Evolutionary conservation across 2,329 filamentous ascomycete species (phyloP).

Genomic region (Sphaerulina vaccinii): DNA sequence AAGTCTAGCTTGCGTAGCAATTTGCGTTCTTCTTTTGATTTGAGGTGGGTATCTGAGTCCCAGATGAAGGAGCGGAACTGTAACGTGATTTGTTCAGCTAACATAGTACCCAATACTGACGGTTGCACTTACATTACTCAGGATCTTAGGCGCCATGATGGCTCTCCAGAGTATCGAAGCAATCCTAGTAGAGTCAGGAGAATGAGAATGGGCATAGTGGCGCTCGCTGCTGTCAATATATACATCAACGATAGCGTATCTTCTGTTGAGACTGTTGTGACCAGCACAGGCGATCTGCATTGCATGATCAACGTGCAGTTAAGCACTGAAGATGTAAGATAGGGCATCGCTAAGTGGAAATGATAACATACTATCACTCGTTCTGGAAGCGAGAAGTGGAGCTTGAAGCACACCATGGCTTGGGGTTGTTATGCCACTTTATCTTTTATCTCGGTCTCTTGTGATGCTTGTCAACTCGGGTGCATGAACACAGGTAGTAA

Average conservation of each 20-base stretch:
- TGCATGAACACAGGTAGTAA: too few relatives aligned
- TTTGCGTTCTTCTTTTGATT: not conserved
- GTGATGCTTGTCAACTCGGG: too few relatives aligned
- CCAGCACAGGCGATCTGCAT: too few relatives aligned
- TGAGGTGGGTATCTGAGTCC: constrained; percentile 10
- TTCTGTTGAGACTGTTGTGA: not conserved
- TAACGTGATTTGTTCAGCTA: not conserved
- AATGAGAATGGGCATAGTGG: not conserved
- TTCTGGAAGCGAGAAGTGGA: not conserved
- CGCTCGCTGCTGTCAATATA: too few relatives aligned
- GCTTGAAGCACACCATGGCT: not conserved
- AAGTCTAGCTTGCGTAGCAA: constrained; percentile 8
- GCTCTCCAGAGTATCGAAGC: not conserved
- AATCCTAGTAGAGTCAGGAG: not conserved
- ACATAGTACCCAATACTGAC: not conserved
- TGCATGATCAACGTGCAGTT: too few relatives aligned
- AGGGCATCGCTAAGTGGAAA: too few relatives aligned
- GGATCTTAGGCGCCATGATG: not conserved
- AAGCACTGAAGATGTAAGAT: too few relatives aligned
- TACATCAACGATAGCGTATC: too few relatives aligned
- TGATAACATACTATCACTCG: not conserved
- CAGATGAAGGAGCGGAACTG: constrained; percentile 10
- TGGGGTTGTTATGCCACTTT: not conserved
- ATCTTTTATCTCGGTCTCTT: too few relatives aligned
- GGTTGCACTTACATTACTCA: not conserved